A percentile compares a stretch with the other conserved stretches of the same genome.
These are phyloP conservation scores for Dendrobium officinale DNA, from an alignment of 106 monocot species.

Conservation along the genomic window DNA sequence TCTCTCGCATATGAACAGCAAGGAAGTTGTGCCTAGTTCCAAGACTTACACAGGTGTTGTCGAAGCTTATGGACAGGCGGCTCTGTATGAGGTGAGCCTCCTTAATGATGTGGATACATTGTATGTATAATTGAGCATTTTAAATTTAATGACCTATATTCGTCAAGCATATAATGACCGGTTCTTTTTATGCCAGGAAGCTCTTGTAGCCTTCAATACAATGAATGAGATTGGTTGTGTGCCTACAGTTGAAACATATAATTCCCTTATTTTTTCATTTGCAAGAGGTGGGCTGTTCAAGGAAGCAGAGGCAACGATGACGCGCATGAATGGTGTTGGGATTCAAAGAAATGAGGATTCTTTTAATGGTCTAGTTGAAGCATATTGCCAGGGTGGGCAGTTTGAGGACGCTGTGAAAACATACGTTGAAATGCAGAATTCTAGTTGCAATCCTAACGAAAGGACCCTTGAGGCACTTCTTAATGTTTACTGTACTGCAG, in stretches of 20 bases:
- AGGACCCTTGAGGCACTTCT: conserved; percentile 69
- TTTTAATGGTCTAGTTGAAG: conserved; percentile 71
- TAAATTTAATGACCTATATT: no score
- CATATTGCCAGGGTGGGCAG: conserved; percentile 78
- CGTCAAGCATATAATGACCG: not conserved
- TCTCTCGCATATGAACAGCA: conserved; percentile 50
- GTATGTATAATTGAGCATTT: not conserved
- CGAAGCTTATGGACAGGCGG: conserved; percentile 82
- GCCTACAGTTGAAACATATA: conserved; percentile 76
- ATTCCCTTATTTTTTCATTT: conserved; percentile 48
- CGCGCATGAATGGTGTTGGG: conserved; percentile 59
- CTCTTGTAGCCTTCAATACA: conserved; percentile 85
- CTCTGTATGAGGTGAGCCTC: conserved; percentile 71
- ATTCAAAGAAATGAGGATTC: conserved; percentile 61
- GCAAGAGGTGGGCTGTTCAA: conserved; percentile 85
- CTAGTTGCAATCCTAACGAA: conserved; percentile 51
- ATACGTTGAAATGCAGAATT: conserved; percentile 89
- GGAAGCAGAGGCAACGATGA: conserved; percentile 55
- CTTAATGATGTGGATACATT: not conserved
- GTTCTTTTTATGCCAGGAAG: conserved; percentile 48
- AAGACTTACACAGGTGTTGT: conserved; percentile 78
- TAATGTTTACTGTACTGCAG: conserved; percentile 67
- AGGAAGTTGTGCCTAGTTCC: conserved; percentile 68
- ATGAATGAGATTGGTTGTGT: conserved; percentile 86
- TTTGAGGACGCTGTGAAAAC: conserved; percentile 81